A percentile compares a stretch with the other conserved stretches of the same genome.
phyloP scores from a whole-genome alignment of 768 basidiomycete species.

The Tylopilus subfusipes region DNA sequence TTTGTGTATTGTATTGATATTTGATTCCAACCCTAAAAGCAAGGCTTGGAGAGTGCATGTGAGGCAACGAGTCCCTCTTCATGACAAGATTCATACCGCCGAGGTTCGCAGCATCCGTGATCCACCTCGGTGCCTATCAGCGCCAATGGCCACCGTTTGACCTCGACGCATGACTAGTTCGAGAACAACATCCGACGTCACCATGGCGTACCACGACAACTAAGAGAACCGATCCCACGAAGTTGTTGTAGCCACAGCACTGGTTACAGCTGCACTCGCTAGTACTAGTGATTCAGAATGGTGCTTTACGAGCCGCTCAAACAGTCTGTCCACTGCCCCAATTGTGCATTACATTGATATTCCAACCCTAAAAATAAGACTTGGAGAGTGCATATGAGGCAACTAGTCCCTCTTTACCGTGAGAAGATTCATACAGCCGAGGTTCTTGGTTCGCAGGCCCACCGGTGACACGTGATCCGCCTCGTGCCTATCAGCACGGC shows the following conservation, averaged over 20 bases:
- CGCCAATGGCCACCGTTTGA: not conserved
- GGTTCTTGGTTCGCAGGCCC: too few relatives aligned
- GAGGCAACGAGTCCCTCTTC: not conserved
- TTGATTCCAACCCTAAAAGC: not conserved
- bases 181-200: not conserved
- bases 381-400: not conserved
- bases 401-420: not conserved
- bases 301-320: too few relatives aligned
- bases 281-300: too few relatives aligned
- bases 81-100: too few relatives aligned
- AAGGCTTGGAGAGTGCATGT: not conserved
- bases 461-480: too few relatives aligned
- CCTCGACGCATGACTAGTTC: too few relatives aligned
- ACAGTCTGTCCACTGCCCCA: not conserved
- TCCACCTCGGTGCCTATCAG: too few relatives aligned
- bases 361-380: not conserved
- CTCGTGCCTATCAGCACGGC: too few relatives aligned
- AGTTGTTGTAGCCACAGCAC: too few relatives aligned
- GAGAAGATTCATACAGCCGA: too few relatives aligned
- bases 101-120: too few relatives aligned
- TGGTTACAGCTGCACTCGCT: too few relatives aligned
- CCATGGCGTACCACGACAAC: slow-evolving; percentile 9
- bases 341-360: not conserved
- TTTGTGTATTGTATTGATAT: not conserved
- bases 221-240: not conserved